These are phyloP conservation scores for Tolypocladium sp. DNA, from an alignment of 2,329 filamentous ascomycete species.

Conservation along the genomic window DNA sequence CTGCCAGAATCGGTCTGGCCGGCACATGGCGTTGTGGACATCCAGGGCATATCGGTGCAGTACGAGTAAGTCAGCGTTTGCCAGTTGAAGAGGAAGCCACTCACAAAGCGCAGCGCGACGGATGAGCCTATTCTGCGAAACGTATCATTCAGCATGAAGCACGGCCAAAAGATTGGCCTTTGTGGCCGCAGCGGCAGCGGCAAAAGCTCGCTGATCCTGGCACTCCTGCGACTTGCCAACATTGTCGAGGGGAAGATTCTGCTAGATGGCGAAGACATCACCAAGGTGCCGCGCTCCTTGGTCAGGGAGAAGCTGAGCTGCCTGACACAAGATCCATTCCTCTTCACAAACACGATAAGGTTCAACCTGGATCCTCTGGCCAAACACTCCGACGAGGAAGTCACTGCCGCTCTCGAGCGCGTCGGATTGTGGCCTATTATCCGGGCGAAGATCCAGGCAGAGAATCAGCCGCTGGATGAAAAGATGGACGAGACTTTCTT, in stretches of 20 bases:
- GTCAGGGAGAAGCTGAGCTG: conserved; percentile 25
- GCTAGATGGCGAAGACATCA: conserved; percentile 34
- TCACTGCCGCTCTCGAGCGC: conserved; percentile 32
- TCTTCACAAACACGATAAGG: conserved; percentile 34
- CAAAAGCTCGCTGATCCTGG: conserved; percentile 29
- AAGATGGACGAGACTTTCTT: conserved; percentile 22
- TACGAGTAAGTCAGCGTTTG: conserved; percentile 14
- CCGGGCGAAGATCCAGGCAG: conserved; percentile 23
- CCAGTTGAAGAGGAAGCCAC: too few species aligned
- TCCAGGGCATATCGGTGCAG: conserved; percentile 13
- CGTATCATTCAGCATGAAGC: conserved; percentile 19
- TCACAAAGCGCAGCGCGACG: not conserved
- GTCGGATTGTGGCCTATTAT: conserved; percentile 35
- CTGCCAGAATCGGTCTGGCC: conserved; percentile 13
- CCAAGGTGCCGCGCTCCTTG: conserved; percentile 12
- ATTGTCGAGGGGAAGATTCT: conserved; percentile 30
- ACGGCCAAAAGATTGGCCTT: conserved; percentile 28
- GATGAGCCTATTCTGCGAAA: conserved; percentile 10
- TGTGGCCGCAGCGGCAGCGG: conserved; percentile 36
- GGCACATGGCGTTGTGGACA: conserved; percentile 10
- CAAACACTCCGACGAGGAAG: conserved; percentile 28
- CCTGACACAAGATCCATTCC: conserved; percentile 37
- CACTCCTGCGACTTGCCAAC: conserved; percentile 39
- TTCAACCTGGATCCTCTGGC: conserved; percentile 30
- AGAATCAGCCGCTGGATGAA: conserved; percentile 21